Evolutionary conservation across 2,329 filamentous ascomycete genomes (phyloP).

Genomic region (Talaromyces sp.): DNA sequence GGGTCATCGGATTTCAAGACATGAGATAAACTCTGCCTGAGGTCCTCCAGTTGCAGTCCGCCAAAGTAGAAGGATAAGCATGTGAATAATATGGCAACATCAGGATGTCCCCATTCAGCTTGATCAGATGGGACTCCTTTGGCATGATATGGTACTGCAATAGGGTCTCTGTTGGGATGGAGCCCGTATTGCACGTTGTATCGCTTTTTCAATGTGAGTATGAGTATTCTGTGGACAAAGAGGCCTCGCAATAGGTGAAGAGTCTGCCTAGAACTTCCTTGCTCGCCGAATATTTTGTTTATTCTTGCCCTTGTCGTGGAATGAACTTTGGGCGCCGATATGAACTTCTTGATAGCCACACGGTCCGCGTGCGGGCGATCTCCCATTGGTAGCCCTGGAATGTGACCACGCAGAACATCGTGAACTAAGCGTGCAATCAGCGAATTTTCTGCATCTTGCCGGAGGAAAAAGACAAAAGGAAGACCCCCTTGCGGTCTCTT

Average conservation of each 20-base stretch:
- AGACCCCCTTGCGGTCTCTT: not conserved
- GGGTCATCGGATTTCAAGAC: constrained; percentile 56
- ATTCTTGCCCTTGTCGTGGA: not conserved
- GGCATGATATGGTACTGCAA: constrained; percentile 62
- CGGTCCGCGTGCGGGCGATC: not conserved
- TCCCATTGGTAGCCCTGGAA: not conserved
- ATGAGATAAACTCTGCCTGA: constrained; percentile 46
- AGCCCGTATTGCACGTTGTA: constrained; percentile 65
- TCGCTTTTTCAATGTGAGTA: constrained; percentile 51
- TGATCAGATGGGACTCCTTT: constrained; percentile 61
- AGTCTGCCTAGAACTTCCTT: constrained; percentile 22
- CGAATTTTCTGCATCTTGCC: not conserved
- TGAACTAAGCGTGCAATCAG: not conserved
- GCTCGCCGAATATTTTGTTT: constrained; percentile 27
- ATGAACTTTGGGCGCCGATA: not conserved
- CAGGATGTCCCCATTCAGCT: constrained; percentile 64
- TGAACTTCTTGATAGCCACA: constrained; percentile 1
- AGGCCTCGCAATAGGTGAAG: constrained; percentile 61
- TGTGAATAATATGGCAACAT: constrained; percentile 62
- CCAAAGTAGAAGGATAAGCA: constrained; percentile 64
- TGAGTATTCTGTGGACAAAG: constrained; percentile 41
- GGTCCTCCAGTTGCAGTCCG: constrained; percentile 49
- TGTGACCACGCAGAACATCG: not conserved
- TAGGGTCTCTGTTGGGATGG: constrained; percentile 42
- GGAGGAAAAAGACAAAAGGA: not conserved